phyloP scores from a whole-genome alignment of 2,329 filamentous ascomycete species.

The Fusarium sp. region DNA sequence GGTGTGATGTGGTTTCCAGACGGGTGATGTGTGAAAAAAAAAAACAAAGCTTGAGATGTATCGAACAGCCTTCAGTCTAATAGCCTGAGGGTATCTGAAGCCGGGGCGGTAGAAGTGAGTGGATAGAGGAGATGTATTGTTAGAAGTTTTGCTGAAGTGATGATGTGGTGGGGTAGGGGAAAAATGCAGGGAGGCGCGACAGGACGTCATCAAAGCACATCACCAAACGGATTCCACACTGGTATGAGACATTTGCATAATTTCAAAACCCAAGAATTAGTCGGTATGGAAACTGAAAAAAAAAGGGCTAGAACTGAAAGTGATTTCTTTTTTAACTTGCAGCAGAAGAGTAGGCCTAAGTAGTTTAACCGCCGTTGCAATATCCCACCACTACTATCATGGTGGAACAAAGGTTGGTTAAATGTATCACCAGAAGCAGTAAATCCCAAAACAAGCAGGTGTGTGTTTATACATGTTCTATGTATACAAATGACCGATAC shows the following conservation, averaged over 20 bases:
- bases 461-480: too few relatives aligned
- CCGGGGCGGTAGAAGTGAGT: not conserved
- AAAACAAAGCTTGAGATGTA: not conserved
- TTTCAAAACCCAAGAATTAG: not conserved
- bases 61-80: not conserved
- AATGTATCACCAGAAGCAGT: too few relatives aligned
- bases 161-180: conserved; percentile 27
- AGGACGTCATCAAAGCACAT: conserved; percentile 31
- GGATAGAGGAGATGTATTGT: conserved; percentile 14
- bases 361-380: too few relatives aligned
- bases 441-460: too few relatives aligned
- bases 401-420: too few relatives aligned
- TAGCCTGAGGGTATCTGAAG: not conserved
- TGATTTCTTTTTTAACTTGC: too few relatives aligned
- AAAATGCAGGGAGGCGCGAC: conserved; percentile 20
- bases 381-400: too few relatives aligned
- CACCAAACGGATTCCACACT: not conserved
- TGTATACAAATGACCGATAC: too few relatives aligned
- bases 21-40: not conserved
- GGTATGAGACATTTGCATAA: conserved; percentile 21
- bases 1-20: not conserved
- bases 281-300: too few relatives aligned
- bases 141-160: conserved; percentile 8
- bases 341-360: too few relatives aligned
- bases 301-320: too few relatives aligned